Evolutionary conservation across 176 grass and related monocot species (phyloP).

Genomic region (Phoenix roebelenii): DNA sequence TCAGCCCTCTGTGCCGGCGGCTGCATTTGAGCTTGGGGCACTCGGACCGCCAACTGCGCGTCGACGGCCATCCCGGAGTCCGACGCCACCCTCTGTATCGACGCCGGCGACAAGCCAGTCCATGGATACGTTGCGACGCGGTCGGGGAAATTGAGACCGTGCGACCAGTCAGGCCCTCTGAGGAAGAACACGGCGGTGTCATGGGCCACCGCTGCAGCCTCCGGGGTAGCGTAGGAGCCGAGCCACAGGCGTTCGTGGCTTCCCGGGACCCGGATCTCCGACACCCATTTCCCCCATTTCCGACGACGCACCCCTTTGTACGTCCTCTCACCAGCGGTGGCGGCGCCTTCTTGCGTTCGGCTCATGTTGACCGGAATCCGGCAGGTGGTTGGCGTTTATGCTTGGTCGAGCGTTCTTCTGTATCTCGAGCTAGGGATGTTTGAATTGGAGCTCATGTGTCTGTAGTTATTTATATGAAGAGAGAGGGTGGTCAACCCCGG

Average conservation of each 20-base stretch:
- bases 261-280: not conserved
- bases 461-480: no score
- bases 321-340: not conserved
- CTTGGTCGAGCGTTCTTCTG: no score
- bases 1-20: no score
- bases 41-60: slow-evolving; percentile 29
- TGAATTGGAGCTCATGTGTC: no score
- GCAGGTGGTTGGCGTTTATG: no score
- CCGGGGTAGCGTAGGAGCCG: slow-evolving; percentile 3
- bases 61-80: slow-evolving; percentile 80
- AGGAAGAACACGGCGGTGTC: slow-evolving; percentile 7
- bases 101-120: slow-evolving; percentile 36
- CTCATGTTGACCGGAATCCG: no score
- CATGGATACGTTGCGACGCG: slow-evolving; percentile 16
- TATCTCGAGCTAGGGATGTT: no score
- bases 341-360: no score
- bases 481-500: no score
- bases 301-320: slow-evolving; percentile 3
- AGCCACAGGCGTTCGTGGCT: slow-evolving; percentile 3
- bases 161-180: not conserved
- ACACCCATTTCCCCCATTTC: slow-evolving; percentile 13
- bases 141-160: slow-evolving; percentile 68
- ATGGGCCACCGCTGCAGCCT: slow-evolving; percentile 7
- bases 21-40: no score
- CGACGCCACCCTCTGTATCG: slow-evolving; percentile 69